Percentiles rank a stretch among this genome's conserved stretches.
These are phyloP conservation scores for Symbiodinium pilosum DNA, from an alignment of 73 alveolate genomes.

Conservation along the genomic window DNA sequence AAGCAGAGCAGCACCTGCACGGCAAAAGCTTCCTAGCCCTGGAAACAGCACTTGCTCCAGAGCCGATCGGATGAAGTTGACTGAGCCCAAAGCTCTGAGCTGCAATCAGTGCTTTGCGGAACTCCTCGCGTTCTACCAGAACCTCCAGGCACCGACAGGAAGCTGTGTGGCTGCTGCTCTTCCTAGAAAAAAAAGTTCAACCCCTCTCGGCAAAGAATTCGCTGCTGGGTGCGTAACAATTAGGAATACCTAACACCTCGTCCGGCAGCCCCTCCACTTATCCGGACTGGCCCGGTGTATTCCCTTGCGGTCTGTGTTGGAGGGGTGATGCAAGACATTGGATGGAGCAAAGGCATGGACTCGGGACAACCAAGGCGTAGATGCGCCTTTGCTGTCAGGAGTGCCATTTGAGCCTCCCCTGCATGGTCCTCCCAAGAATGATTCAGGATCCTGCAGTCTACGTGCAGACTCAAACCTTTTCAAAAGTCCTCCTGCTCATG, in stretches of 20 bases:
- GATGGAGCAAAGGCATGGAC: no score
- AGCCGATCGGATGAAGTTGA: not conserved
- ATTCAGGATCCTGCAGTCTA: not conserved
- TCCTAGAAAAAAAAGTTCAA: not conserved
- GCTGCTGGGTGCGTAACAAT: not conserved
- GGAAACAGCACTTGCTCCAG: not conserved
- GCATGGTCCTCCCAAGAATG: constrained; percentile 6
- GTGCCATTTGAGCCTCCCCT: constrained; percentile 70
- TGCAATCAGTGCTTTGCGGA: constrained; percentile 46
- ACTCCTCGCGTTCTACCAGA: constrained; percentile 69
- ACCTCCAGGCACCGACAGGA: not conserved
- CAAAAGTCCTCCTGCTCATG: constrained; percentile 60
- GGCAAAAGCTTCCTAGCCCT: not conserved
- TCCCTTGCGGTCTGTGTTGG: no score
- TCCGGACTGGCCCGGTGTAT: no score
- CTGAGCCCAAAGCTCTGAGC: constrained; percentile 22
- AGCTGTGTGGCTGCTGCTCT: not conserved
- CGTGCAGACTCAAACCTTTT: not conserved
- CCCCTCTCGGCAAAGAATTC: not conserved
- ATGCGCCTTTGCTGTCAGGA: constrained; percentile 56
- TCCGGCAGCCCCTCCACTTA: no score
- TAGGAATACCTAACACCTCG: no score
- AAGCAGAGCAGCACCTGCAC: not conserved
- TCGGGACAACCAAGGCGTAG: no score
- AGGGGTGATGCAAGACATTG: no score